Base-by-base conservation (phyloP, 2,329 filamentous ascomycete species). In the Coniella lustricola region DNA sequence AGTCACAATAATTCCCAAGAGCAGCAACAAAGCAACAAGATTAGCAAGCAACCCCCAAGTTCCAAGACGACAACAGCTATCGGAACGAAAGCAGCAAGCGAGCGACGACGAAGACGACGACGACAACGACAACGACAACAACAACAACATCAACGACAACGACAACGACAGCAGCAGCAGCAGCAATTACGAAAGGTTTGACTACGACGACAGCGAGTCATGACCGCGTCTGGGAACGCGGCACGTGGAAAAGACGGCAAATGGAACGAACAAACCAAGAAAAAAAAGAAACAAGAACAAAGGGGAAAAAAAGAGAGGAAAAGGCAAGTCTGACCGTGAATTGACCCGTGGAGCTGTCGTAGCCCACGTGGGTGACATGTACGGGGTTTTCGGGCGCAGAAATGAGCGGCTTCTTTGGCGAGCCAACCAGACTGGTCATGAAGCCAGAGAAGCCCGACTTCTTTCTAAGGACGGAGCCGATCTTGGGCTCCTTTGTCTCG, bases 311-410 rank as follows among this genome's bases (percentile, higher is more conserved):
- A 4, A 18, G 13, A 4, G 18, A 39, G 44, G 18, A 44, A 39
- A 22, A 36, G 44, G 18, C 14, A 14, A 51, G 46, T 78, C 84
- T 62, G 75, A 95, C 90, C 50, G 91, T 97, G 67, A 95, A 98
- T 69, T 95, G 88, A 57, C 93, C 93, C 3, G 93, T 97, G 60
- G 87, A 79, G 69, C 93, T 95, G 68, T 98, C 91, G 66, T 95
- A 96, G 59, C 91, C 91, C 56, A 98, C 93, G 67, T 98, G 93
- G 49, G 91, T 97, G 60, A 98, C 88, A 69, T 97, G 93, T 52
- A 97, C 90, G 42, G 93, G 93, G 61, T 98, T 97, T 67, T 95
- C 90, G 47, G 93, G 93, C 33, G 90, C 88, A n/a, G 93, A 97
- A 60, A 98, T 98, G 66, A 91, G 82, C 40, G 93, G 89, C 56